Percentiles rank a stretch among this genome's conserved stretches.
These are phyloP conservation scores for Boletus rex-veris DNA, from an alignment of 768 basidiomycete genomes.

Conservation along the genomic window DNA sequence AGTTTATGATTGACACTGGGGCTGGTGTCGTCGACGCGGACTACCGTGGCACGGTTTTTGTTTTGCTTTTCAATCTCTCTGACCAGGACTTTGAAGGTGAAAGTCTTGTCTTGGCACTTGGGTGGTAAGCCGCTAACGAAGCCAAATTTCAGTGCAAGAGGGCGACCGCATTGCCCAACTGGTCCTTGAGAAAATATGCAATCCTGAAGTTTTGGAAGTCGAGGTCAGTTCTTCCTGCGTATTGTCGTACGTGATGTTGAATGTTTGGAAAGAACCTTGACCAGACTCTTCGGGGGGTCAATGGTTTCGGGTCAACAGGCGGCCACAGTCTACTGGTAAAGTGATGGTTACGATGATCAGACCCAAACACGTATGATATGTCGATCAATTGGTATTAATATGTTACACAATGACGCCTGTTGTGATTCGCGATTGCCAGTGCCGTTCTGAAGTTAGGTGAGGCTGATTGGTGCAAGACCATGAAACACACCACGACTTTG, in stretches of 20 bases:
- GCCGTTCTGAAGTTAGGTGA: background rate
- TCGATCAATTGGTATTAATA: background rate
- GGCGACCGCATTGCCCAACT: slow-evolving; percentile 97
- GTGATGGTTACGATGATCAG: background rate
- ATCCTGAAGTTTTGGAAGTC: slow-evolving; percentile 83
- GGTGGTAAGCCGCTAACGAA: background rate
- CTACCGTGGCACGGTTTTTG: slow-evolving; percentile 88
- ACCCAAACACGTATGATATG: slow-evolving; percentile 2
- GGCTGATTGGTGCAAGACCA: background rate
- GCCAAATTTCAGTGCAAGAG: slow-evolving; percentile 60
- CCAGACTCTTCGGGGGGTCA: slow-evolving; percentile 76
- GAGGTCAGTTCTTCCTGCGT: slow-evolving; percentile 43
- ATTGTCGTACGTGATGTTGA: slow-evolving; percentile 1
- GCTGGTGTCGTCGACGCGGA: slow-evolving; percentile 98
- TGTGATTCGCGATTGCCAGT: no score
- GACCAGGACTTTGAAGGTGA: slow-evolving; percentile 86
- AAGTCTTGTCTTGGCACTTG: background rate
- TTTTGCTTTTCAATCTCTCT: slow-evolving; percentile 89
- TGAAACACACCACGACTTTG: slow-evolving; percentile 1
- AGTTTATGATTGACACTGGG: slow-evolving; percentile 97
- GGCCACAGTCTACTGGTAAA: slow-evolving; percentile 57
- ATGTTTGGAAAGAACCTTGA: slow-evolving; percentile 63
- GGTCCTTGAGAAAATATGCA: slow-evolving; percentile 87
- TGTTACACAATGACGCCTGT: no score
- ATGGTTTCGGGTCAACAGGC: slow-evolving; percentile 95